A percentile compares a stretch with the other conserved stretches of the same genome.
Evolutionary conservation across 441 rosid species (phyloP).

Genomic region (Cnidoscolus chayamansa): DNA sequence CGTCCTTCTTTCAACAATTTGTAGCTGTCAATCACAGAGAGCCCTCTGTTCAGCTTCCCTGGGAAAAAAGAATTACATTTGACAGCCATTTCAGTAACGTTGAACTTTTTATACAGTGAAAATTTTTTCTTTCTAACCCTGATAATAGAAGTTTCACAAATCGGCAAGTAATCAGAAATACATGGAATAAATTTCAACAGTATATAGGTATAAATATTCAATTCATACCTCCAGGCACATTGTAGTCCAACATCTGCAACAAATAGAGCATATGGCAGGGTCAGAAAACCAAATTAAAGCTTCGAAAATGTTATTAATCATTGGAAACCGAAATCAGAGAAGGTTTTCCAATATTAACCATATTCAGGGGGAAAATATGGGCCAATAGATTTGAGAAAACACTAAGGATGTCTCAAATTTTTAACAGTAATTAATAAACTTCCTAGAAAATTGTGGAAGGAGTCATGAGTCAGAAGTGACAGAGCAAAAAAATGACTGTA

Average conservation of each 20-base stretch:
- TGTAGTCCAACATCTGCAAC: conserved; percentile 83
- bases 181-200: not conserved
- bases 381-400: no score
- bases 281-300: not conserved
- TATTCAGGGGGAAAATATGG: not conserved
- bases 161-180: conserved; percentile 6
- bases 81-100: not conserved
- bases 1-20: conserved; percentile 60
- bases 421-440: not conserved
- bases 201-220: not conserved
- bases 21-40: conserved; percentile 79
- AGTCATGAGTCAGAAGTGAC: not conserved
- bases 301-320: not conserved
- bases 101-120: no score
- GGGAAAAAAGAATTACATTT: conserved; percentile 1
- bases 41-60: conserved; percentile 81
- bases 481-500: not conserved
- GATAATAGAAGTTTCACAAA: not conserved
- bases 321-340: not conserved
- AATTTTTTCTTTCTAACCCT: not conserved
- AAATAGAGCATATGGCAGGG: conserved; percentile 5
- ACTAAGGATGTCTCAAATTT: no score
- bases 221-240: conserved; percentile 62
- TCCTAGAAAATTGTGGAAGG: not conserved
- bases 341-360: not conserved